These are phyloP conservation scores for Schrenkiella parvula DNA, from an alignment of 345 rosid genomes.

Conservation along the genomic window DNA sequence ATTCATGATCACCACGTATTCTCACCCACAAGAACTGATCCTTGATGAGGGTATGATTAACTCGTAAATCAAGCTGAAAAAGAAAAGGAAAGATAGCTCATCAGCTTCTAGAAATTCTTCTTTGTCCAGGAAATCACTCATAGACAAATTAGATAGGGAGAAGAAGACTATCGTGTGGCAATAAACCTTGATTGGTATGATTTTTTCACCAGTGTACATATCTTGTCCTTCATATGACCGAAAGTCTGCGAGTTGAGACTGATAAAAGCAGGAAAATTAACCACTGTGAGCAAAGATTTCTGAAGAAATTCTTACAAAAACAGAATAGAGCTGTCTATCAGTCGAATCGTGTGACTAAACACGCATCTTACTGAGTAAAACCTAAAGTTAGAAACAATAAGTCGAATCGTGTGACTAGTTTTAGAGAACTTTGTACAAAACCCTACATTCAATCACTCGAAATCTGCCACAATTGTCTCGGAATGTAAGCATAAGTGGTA, in stretches of 20 bases:
- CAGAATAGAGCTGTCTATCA: background rate
- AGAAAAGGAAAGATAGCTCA: slow-evolving; percentile 17
- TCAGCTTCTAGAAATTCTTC: background rate
- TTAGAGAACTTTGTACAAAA: background rate
- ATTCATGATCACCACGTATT: background rate
- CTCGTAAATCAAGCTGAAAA: slow-evolving; percentile 92
- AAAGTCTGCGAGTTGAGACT: slow-evolving; percentile 87
- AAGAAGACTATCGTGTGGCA: background rate
- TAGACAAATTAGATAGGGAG: background rate
- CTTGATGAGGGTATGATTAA: slow-evolving; percentile 80
- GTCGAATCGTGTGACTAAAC: too few species aligned
- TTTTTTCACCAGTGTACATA: slow-evolving; percentile 84
- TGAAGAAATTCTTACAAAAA: background rate
- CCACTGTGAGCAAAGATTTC: background rate
- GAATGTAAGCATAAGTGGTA: background rate
- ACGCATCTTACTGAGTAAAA: background rate
- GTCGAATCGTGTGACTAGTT: background rate
- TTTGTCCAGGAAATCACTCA: background rate
- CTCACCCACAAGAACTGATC: slow-evolving; percentile 95
- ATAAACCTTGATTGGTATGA: slow-evolving; percentile 87
- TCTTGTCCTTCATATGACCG: slow-evolving; percentile 92
- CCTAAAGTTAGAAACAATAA: background rate
- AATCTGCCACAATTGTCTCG: background rate
- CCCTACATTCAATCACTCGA: background rate
- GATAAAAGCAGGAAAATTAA: background rate